These are phyloP conservation scores for Pythium vanterpoolii DNA, from an alignment of 352 stramenopile genomes.

Conservation along the genomic window DNA sequence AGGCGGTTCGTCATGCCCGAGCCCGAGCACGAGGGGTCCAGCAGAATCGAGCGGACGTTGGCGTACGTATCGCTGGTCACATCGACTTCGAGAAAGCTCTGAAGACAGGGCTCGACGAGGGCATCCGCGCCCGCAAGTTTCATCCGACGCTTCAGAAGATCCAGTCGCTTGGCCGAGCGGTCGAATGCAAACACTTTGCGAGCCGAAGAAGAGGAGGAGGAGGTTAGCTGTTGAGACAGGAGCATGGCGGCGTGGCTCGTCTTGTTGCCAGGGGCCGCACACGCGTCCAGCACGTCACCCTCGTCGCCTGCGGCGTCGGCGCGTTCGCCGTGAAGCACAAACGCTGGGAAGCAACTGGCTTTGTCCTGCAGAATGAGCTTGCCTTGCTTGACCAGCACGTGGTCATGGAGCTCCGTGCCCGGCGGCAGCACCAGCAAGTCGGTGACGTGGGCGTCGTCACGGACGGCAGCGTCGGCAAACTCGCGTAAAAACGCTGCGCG, in stretches of 20 bases:
- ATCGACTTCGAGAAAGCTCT: constrained; percentile 92
- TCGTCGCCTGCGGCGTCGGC: constrained; percentile 37
- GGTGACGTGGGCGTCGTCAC: constrained; percentile 84
- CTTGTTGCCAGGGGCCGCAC: constrained; percentile 98
- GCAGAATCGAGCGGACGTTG: constrained; percentile 90
- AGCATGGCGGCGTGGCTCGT: constrained; percentile 96
- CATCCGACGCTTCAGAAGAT: constrained; percentile 89
- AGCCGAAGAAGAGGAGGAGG: constrained; percentile 12
- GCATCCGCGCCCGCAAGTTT: constrained; percentile 68
- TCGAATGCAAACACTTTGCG: constrained; percentile 95
- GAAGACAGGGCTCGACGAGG: constrained; percentile 78
- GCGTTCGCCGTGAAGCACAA: constrained; percentile 88
- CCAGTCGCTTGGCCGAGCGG: constrained; percentile 81
- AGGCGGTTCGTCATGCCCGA: constrained; percentile 94
- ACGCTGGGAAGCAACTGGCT: constrained; percentile 95
- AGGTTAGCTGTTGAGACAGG: constrained; percentile 49
- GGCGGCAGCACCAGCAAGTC: constrained; percentile 92
- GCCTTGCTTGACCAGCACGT: constrained; percentile 74
- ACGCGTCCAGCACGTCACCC: constrained; percentile 94
- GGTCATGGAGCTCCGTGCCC: constrained; percentile 82
- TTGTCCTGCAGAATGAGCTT: constrained; percentile 97
- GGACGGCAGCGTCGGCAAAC: constrained; percentile 31
- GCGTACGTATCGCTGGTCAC: constrained; percentile 65
- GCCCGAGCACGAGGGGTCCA: constrained; percentile 96
- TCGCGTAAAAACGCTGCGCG: constrained; percentile 43